Conservation (phyloP, 2,329 filamentous ascomycete species). For the Teratosphaeria zuluensis region DNA sequence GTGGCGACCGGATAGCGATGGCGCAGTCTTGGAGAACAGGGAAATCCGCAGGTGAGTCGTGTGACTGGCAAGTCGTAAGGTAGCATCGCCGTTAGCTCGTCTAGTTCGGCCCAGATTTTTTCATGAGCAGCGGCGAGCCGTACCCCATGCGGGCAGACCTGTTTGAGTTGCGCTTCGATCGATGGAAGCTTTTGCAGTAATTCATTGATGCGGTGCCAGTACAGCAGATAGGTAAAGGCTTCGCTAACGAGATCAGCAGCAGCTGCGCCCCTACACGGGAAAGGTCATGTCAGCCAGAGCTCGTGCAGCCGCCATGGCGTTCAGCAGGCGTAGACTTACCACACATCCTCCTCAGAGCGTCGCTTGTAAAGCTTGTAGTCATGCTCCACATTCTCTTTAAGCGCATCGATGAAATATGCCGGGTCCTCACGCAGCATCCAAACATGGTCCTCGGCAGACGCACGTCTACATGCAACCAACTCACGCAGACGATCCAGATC, state of each 20-base stretch:
- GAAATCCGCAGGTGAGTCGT: conserved; percentile 7
- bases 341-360: background rate
- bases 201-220: background rate
- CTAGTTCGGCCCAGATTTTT: conserved; percentile 32
- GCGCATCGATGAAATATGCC: conserved; percentile 41
- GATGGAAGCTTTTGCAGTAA: conserved; percentile 7
- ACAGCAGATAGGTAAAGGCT: background rate
- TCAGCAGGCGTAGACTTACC: background rate
- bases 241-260: background rate
- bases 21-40: conserved; percentile 13
- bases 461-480: conserved; percentile 34
- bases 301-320: background rate
- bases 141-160: conserved; percentile 29
- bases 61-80: conserved; percentile 1
- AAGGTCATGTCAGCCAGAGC: background rate
- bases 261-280: background rate
- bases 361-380: background rate
- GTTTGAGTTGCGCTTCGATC: conserved; percentile 30
- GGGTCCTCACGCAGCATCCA: conserved; percentile 51
- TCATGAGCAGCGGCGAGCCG: conserved; percentile 27
- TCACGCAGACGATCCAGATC: conserved; percentile 38
- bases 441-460: conserved; percentile 44
- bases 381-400: conserved; percentile 26
- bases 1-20: conserved; percentile 1
- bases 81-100: conserved; percentile 10